Conservation (phyloP, 352 stramenopile genomes). For the Pythium dissimile region DNA sequence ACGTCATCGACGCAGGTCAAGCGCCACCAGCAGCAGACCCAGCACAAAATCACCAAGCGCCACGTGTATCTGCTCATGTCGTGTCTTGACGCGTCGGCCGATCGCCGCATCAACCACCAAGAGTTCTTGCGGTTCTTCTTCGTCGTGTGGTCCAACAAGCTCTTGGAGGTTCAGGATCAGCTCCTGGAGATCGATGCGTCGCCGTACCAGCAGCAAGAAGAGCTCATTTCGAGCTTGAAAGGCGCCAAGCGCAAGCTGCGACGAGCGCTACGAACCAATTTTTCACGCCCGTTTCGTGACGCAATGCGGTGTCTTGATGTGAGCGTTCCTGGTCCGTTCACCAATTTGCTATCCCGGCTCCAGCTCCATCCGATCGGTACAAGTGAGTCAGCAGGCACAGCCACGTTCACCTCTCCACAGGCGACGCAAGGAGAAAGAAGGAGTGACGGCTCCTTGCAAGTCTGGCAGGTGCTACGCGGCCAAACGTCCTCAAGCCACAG, state of each 20-base stretch:
- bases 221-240: neutral
- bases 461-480: slow-evolving; percentile 36
- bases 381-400: neutral
- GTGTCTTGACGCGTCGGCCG: slow-evolving; percentile 39
- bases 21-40: slow-evolving; percentile 10
- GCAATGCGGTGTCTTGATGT: slow-evolving; percentile 48
- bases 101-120: slow-evolving; percentile 37
- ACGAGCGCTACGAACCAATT: slow-evolving; percentile 42
- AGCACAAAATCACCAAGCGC: slow-evolving; percentile 31
- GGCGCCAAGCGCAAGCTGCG: slow-evolving; percentile 27
- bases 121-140: slow-evolving; percentile 58
- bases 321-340: slow-evolving; percentile 36
- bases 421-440: neutral
- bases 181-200: slow-evolving; percentile 24
- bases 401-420: neutral
- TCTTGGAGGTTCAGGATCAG: slow-evolving; percentile 51
- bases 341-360: slow-evolving; percentile 29
- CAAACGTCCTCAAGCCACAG: slow-evolving; percentile 16
- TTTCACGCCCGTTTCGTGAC: slow-evolving; percentile 49
- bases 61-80: slow-evolving; percentile 53
- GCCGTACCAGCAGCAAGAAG: neutral
- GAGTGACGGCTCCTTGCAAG: slow-evolving; percentile 8
- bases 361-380: slow-evolving; percentile 19
- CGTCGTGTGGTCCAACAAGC: slow-evolving; percentile 43
- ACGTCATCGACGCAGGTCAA: slow-evolving; percentile 18